Percentiles rank a stretch among this genome's conserved stretches.
Conservation (phyloP, 2,329 filamentous ascomycete species). For the Paracorniculantispora psalliotae region DNA sequence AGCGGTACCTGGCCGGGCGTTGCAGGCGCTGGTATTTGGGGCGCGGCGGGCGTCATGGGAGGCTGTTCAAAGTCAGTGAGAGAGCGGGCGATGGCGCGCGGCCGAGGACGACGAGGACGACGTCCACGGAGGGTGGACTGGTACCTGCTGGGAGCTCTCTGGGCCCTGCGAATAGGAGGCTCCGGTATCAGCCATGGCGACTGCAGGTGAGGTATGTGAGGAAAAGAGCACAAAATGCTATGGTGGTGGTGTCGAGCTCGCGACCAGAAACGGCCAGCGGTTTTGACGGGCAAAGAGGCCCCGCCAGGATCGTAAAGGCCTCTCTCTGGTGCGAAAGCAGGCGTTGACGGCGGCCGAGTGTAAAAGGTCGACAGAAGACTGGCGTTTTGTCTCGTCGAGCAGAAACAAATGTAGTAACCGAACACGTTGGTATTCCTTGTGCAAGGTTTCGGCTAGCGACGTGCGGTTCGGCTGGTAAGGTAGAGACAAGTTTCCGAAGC, state of each 20-base stretch:
- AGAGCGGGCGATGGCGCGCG: background rate
- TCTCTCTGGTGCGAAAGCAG: background rate
- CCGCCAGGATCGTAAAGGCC: conserved; percentile 1
- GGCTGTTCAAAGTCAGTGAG: conserved; percentile 1
- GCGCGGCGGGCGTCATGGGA: conserved; percentile 19
- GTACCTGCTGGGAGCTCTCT: conserved; percentile 14
- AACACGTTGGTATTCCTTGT: background rate
- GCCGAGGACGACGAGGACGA: background rate
- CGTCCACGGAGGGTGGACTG: background rate
- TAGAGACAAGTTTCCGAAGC: background rate
- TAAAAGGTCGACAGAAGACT: background rate
- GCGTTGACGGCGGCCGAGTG: background rate
- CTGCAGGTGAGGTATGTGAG: conserved; percentile 15
- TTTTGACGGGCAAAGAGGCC: conserved; percentile 3
- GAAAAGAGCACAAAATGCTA: background rate
- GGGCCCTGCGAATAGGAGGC: conserved; percentile 18
- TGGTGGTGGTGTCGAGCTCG: background rate
- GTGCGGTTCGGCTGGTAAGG: background rate
- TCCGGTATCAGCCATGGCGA: conserved; percentile 24
- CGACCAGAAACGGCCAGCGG: background rate
- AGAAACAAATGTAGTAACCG: background rate
- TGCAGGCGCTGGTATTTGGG: conserved; percentile 23
- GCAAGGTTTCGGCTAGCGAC: background rate
- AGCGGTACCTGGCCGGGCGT: conserved; percentile 40
- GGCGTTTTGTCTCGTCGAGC: no score